Evolutionary conservation across 2,329 filamentous ascomycete genomes (phyloP).

Genomic region (Trichophyton simii): DNA sequence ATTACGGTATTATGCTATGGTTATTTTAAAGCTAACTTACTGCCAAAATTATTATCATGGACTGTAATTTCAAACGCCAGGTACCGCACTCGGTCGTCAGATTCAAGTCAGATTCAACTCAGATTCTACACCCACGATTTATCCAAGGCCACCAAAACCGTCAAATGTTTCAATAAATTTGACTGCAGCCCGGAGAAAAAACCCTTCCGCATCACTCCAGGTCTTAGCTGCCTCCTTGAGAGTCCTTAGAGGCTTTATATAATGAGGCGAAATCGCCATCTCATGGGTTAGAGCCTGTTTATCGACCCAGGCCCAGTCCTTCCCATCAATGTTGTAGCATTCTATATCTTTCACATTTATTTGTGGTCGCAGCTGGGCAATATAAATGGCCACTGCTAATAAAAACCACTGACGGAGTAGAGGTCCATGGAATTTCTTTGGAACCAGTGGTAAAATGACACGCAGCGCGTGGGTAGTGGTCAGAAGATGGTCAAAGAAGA

Average conservation of each 20-base stretch:
- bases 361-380: conserved; percentile 59
- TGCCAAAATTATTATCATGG: no score
- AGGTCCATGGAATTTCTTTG: conserved; percentile 55
- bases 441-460: conserved; percentile 68
- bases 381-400: conserved; percentile 63
- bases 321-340: conserved; percentile 46
- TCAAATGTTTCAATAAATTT: conserved; percentile 37
- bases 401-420: conserved; percentile 86
- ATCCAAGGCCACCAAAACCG: conserved; percentile 13
- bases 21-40: no score
- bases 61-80: not conserved
- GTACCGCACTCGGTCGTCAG: not conserved
- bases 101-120: conserved; percentile 10
- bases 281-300: conserved; percentile 56
- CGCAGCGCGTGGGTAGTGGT: conserved; percentile 79
- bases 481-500: conserved; percentile 69
- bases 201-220: conserved; percentile 34
- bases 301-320: conserved; percentile 66
- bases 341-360: conserved; percentile 52
- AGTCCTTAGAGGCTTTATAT: conserved; percentile 68
- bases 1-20: no score
- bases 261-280: conserved; percentile 64
- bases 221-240: conserved; percentile 54
- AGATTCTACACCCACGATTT: not conserved
- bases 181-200: conserved; percentile 39